Percentiles rank a stretch among this genome's conserved stretches.
phyloP scores from a whole-genome alignment of 2,329 filamentous ascomycete genomes.

The Ophiocordyceps sinensis region DNA sequence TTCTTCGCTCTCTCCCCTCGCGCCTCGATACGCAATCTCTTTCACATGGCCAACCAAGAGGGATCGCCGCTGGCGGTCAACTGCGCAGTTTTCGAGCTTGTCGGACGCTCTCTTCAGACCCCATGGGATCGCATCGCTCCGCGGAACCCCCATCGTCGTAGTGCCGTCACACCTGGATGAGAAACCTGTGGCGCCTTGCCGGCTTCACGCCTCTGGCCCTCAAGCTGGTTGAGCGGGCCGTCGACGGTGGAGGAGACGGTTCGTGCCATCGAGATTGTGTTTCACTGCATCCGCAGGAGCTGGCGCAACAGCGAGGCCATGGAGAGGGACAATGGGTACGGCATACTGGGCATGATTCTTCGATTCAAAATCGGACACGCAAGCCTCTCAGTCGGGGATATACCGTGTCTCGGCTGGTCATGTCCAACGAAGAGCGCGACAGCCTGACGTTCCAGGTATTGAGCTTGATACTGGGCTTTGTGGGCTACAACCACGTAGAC shows the following conservation, averaged over 20 bases:
- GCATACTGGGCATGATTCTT: constrained; percentile 69
- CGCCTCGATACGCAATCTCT: constrained; percentile 48
- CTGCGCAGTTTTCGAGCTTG: constrained; percentile 68
- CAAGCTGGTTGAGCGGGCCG: constrained; percentile 69
- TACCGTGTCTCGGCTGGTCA: constrained; percentile 22
- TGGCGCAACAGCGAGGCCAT: constrained; percentile 98
- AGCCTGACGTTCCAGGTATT: constrained; percentile 50
- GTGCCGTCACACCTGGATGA: constrained; percentile 80
- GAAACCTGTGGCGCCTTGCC: constrained; percentile 81
- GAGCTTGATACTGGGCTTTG: constrained; percentile 65
- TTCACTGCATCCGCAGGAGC: constrained; percentile 73
- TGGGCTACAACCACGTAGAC: constrained; percentile 70
- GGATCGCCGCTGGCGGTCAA: constrained; percentile 77
- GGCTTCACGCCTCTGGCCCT: constrained; percentile 77
- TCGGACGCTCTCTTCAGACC: constrained; percentile 75
- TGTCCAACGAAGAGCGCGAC: constrained; percentile 39
- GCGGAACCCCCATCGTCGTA: constrained; percentile 68
- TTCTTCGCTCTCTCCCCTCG: constrained; percentile 66
- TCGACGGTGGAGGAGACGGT: constrained; percentile 55
- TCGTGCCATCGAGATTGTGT: constrained; percentile 67
- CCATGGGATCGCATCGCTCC: constrained; percentile 69
- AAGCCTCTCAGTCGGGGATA: constrained; percentile 14
- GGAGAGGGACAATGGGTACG: constrained; percentile 90
- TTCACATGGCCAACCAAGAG: constrained; percentile 21
- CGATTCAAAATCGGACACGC: constrained; percentile 62